phyloP scores from a whole-genome alignment of 1,284 basidiomycete genomes.

The Austroboletus novae-zelandiae region DNA sequence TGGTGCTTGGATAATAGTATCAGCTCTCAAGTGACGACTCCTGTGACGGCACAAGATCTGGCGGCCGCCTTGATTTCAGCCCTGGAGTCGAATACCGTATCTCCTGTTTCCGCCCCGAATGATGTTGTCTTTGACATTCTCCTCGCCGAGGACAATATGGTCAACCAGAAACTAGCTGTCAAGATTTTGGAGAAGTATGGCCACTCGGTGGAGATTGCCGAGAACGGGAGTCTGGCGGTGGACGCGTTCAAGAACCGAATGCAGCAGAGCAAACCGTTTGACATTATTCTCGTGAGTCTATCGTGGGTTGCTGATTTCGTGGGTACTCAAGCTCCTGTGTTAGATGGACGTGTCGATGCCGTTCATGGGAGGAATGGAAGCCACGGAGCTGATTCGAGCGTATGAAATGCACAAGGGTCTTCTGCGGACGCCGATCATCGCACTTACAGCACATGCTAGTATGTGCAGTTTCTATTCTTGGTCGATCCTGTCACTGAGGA shows the following conservation, averaged over 20 bases:
- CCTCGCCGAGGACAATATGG: slow-evolving; percentile 97
- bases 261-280: slow-evolving; percentile 72
- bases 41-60: slow-evolving; percentile 86
- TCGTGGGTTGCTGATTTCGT: neutral
- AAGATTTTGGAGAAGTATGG: slow-evolving; percentile 98
- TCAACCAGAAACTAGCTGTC: slow-evolving; percentile 96
- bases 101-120: slow-evolving; percentile 75
- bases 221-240: slow-evolving; percentile 92
- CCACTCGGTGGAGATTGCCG: slow-evolving; percentile 94
- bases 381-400: slow-evolving; percentile 76
- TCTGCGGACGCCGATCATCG: slow-evolving; percentile 88
- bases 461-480: slow-evolving; percentile 33
- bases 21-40: slow-evolving; percentile 88
- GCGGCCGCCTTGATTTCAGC: slow-evolving; percentile 92
- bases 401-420: slow-evolving; percentile 79
- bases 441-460: slow-evolving; percentile 91
- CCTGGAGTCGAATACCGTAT: slow-evolving; percentile 88
- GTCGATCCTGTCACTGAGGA: slow-evolving; percentile 6
- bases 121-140: slow-evolving; percentile 91
- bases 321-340: slow-evolving; percentile 1
- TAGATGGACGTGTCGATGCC: slow-evolving; percentile 99
- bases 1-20: slow-evolving; percentile 92
- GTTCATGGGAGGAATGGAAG: slow-evolving; percentile 93
- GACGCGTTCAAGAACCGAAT: slow-evolving; percentile 84
- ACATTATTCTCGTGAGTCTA: slow-evolving; percentile 77